Evolutionary conservation across 164 flowering plant species (phyloP), one percentile per base, ranked within the genome.

Genomic region (Sedum album): DNA sequence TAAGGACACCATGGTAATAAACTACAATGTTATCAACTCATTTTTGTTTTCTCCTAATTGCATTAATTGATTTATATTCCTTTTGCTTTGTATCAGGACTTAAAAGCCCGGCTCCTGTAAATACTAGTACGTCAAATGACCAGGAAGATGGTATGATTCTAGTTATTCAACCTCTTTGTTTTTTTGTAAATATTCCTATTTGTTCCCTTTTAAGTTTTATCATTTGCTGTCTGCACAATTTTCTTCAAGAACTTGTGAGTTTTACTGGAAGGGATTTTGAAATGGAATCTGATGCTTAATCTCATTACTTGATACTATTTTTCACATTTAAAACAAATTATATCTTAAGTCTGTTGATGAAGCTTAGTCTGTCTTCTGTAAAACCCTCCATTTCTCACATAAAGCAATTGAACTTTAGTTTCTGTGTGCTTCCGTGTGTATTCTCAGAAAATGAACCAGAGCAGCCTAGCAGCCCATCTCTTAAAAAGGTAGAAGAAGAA

Each of bases 401-500:
- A 41, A 18, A 26, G 17, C 17, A 13, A 42, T 7, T 44, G 30
- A 28, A 46, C 44, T 38, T n/a, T 64, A 35, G 28, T n/a, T 20
- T 8, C 41, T n/a, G 26, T 64, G 41, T 15, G 41, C 30, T 35
- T 64, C 41, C 36, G 15, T 66, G 4, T 66, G 30, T 66, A 41
- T 20, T 51, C 41, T n/a, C 80, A 88, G 95, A 84, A 63, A 77
- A 81, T 73, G 96, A 91, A 2, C 42, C 67, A 73, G 86, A 88
- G 78, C 94, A 83, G 75, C 97, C 99, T 70, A 78, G 99, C 75
- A 95, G 99, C 79, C 97, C 97, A 68, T 92, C 99, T 36, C 74
- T 95, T 44, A 88, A 92, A 73, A 95, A 83, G 76, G 71, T 84
- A 33, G 91, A 87, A 76, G 97, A 90, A 72, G 79, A 85, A 79